These are phyloP conservation scores for Boletus semigastroideus DNA, from an alignment of 1,284 basidiomycete genomes.

Conservation along the genomic window DNA sequence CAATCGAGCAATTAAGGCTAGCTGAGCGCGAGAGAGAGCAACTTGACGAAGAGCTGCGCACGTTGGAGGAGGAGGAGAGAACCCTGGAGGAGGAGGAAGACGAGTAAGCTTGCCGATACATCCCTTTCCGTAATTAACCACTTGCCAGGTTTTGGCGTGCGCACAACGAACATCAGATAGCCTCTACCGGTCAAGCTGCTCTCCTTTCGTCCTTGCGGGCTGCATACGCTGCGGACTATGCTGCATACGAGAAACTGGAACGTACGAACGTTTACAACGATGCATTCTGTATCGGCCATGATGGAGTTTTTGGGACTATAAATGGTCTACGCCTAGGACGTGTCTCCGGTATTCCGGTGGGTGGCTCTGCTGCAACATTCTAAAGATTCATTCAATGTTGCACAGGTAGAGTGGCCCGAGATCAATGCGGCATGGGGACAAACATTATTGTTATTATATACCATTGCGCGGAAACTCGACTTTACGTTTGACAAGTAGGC, in stretches of 20 bases:
- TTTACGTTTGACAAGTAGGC: slow-evolving; percentile 88
- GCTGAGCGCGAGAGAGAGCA: slow-evolving; percentile 75
- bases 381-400: slow-evolving; percentile 6
- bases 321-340: slow-evolving; percentile 93
- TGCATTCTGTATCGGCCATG: slow-evolving; percentile 97
- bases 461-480: slow-evolving; percentile 86
- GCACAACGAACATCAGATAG: slow-evolving; percentile 71
- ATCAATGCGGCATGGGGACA: slow-evolving; percentile 99
- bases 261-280: slow-evolving; percentile 98
- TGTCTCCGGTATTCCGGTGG: slow-evolving; percentile 71
- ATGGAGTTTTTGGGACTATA: slow-evolving; percentile 93
- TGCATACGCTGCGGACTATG: slow-evolving; percentile 73
- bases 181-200: slow-evolving; percentile 63
- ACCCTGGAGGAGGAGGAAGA: slow-evolving; percentile 75
- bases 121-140: slow-evolving; percentile 2
- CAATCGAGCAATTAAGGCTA: slow-evolving; percentile 70
- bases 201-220: slow-evolving; percentile 72
- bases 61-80: slow-evolving; percentile 75
- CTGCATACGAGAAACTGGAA: slow-evolving; percentile 82
- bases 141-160: slow-evolving; percentile 77
- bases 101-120: slow-evolving; percentile 52
- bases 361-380: slow-evolving; percentile 24
- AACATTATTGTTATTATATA: slow-evolving; percentile 87
- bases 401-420: slow-evolving; percentile 94
- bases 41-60: slow-evolving; percentile 70